Evolutionary conservation across 1,284 basidiomycete species (phyloP), one percentile per base, ranked within the genome.

Genomic region (Trichosporon coremiiforme): DNA sequence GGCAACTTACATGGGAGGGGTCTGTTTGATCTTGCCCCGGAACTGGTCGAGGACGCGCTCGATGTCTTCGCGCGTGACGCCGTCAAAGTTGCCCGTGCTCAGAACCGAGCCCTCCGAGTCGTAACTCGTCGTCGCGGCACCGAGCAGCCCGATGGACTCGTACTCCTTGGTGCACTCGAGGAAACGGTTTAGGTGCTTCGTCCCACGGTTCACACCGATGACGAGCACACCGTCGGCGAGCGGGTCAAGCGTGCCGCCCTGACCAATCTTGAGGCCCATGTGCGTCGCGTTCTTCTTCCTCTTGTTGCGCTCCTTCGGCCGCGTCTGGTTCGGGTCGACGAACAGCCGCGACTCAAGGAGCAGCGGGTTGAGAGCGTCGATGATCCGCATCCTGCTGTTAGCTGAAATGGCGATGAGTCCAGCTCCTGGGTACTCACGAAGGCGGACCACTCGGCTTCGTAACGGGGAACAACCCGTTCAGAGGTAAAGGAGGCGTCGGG

Each of bases 111-210:
- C 94, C 77, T 97, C 89, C 72, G 90, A 90, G 80, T 99, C 97
- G 83, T 97, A 98, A 0, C 92, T 90, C 75, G 98, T 95, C 3
- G 97, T 99, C 78, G 96, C 90, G 75, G 92, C 94, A 4, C 97
- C 97, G 2, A 99, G 87, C 8, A 99, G 84, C 73, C 93, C 96
- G 1, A 91, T 95, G 25, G 94, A 91, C 69, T 88, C 88, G 81
- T 99, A 99, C 85, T 95, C 93, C 88, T 99, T 99, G 35, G 91
- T 89, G 80, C 96, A 96, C 77, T 93, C 89, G 65, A 99, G 86
- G 80, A 98, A 97, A 68, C 90, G 87, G 41, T 87, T 86, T 38
- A 99, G 86, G 73, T 90, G 89, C 85, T 98, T 99, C 1, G 97
- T 99, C 17, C 90, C 96, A 78, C 89, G 91, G 33, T 92, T 92